Evolutionary conservation across 2,329 filamentous ascomycete genomes (phyloP), one percentile per base, ranked within the genome.

Genomic region (Metarhizium album): DNA sequence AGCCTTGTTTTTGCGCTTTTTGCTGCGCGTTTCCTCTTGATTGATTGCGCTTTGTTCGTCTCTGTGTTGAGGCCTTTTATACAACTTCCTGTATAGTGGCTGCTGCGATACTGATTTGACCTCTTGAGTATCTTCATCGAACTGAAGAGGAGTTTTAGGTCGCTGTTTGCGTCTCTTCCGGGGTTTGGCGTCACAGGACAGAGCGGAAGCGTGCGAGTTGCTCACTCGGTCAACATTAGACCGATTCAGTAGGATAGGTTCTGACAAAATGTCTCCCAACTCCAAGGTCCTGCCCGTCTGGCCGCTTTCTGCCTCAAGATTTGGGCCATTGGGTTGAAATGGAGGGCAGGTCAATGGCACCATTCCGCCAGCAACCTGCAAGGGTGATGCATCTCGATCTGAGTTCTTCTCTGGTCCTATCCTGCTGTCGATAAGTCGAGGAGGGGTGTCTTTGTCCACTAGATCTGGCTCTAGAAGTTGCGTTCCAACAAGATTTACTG

Each of bases 111-210:
- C 24, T 8, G 50, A 48, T 4, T 57, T 60, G 2, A 66, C 54
- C 6, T 59, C 53, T 11, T 64, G 59, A 5, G 61, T 68, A 1
- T 47, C n/a, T 8, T 61, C 56, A 47, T 70, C 60, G 14, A 70
- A 67, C 3, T 60, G 51, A 2, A 70, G 49, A 1, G 67, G 63
- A 1, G 62, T 50, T 45, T 70, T 70, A 1, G 66, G 57, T 23
- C 63, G 57, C 53, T 69, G 67, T 47, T 58, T 65, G n/a, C 57
- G 56, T 31, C 57, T 66, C 48, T 47, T 62, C 22, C 53, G 54
- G 1, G 20, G 23, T 8, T 43, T 46, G n/a, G 45, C 27, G 13
- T 16, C 47, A n/a, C 35, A n/a, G 42, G 20, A 14, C 16, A 23
- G 18, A 7, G 16, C 37, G 4, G 42, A 23, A 18, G 3, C 11